These are phyloP conservation scores for Trametopsis cervina DNA, from an alignment of 768 basidiomycete species.

Conservation along the genomic window DNA sequence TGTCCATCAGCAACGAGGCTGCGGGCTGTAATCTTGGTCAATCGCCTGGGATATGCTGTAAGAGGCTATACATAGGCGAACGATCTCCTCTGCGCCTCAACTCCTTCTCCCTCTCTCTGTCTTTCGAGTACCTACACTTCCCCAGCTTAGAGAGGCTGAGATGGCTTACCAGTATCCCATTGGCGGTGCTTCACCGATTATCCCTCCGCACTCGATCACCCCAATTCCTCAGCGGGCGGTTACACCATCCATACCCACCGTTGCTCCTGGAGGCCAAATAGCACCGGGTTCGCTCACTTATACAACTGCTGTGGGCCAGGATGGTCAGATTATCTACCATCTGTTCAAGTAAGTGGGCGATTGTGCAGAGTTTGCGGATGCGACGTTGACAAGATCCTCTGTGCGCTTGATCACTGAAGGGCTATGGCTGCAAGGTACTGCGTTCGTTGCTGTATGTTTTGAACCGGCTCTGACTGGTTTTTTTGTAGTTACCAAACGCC, in stretches of 20 bases:
- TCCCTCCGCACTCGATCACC: conserved; percentile 9
- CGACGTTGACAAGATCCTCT: too few relatives aligned
- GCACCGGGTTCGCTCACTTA: conserved; percentile 67
- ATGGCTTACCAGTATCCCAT: conserved; percentile 13
- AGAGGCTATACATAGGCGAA: too few relatives aligned
- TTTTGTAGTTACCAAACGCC: conserved; percentile 63
- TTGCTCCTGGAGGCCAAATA: conserved; percentile 35
- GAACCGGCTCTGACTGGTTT: not conserved
- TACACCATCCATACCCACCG: conserved; percentile 10
- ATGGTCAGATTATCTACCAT: conserved; percentile 62
- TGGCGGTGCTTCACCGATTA: conserved; percentile 15
- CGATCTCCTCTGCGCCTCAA: too few relatives aligned
- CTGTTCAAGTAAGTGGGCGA: conserved; percentile 65
- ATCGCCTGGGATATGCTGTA: not conserved
- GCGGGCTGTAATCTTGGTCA: not conserved
- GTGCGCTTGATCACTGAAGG: too few relatives aligned
- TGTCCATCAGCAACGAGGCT: not conserved
- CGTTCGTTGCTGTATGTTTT: not conserved
- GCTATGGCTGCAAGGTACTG: conserved; percentile 49
- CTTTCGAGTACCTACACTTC: not conserved
- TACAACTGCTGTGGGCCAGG: conserved; percentile 53
- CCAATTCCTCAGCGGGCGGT: conserved; percentile 7
- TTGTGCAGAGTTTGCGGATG: too few relatives aligned
- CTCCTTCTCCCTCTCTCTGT: conserved; percentile 5
- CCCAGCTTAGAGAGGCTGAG: not conserved